Percentiles rank a stretch among this genome's conserved stretches.
These are phyloP conservation scores for Pseudogymnoascus sp. DNA, from an alignment of 2,329 filamentous ascomycete species.

Conservation along the genomic window DNA sequence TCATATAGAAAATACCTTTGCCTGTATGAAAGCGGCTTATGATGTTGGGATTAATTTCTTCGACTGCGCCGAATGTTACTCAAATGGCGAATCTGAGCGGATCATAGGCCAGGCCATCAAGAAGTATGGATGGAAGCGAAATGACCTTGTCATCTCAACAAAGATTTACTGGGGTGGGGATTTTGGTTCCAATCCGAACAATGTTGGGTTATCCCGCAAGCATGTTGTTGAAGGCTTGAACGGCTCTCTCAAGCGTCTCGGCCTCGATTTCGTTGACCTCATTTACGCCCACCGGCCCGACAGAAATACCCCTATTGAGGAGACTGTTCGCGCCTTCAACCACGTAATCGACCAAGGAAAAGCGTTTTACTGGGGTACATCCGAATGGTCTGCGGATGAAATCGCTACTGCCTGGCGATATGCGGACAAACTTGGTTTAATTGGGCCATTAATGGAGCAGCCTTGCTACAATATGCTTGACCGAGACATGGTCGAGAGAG, in stretches of 20 bases:
- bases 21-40: too few relatives aligned
- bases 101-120: slow-evolving; percentile 49
- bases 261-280: slow-evolving; percentile 51
- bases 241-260: slow-evolving; percentile 39
- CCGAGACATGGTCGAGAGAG: too few relatives aligned
- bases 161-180: too few relatives aligned
- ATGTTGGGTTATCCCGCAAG: too few relatives aligned
- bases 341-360: slow-evolving; percentile 45
- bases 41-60: too few relatives aligned
- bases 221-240: slow-evolving; percentile 53
- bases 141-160: slow-evolving; percentile 51
- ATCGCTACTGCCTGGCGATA: too few relatives aligned
- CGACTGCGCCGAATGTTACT: too few relatives aligned
- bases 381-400: slow-evolving; percentile 51
- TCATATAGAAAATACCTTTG: too few relatives aligned
- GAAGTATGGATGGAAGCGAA: slow-evolving; percentile 52
- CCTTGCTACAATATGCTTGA: background rate
- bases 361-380: slow-evolving; percentile 58
- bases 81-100: too few relatives aligned
- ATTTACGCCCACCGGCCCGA: slow-evolving; percentile 56
- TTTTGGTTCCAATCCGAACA: too few relatives aligned
- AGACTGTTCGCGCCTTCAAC: slow-evolving; percentile 48
- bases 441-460: too few relatives aligned
- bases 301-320: slow-evolving; percentile 49
- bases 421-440: too few relatives aligned